Base-by-base conservation (phyloP, 768 basidiomycete species). In the Leccinum truebloodii region DNA sequence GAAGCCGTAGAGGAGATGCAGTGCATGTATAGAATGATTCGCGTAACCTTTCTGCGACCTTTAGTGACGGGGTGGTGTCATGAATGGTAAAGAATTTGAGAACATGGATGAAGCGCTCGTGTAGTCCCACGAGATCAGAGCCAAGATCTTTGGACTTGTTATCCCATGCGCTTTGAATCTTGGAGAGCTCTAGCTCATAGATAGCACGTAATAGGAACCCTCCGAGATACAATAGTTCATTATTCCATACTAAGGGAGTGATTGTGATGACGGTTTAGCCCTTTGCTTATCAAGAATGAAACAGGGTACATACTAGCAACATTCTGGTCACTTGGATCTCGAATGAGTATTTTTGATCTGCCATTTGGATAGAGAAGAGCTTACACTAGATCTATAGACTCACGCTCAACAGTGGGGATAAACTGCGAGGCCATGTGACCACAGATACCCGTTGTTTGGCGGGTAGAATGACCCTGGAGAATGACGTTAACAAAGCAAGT, bases 11-110 rank as follows among this genome's bases (percentile, higher is more conserved):
- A 34, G 52, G 52, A 20, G 2, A 14, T 16, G 10, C 2, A 8
- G 80, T 78, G 63, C 88, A 90, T 0, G 78, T 71, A 72, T 94
- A 97, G 76, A 97, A 97, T 2, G 89, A 85, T 1, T 79, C 74
- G 68, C 91, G 87, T 57, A 95, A 80, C n/a, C 83, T 72, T 14
- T 73, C 75, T 0, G 91, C 86, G 22, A 97, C 91, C 41, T 88
- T 83, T 1, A 2, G 46, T 5, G 46, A 92, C 1, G 95, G 95
- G 0, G 94, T 94, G 50, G 63, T 61, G 32, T 28, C n/a, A 16
- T 37, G 18, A n/a, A 64, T 54, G 2, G 57, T 35, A 37, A 64
- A 64, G 55, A 64, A 64, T 37, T 58, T 54, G 39, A 64, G 55
- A 14, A 64, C 20, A 7, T 61, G 54, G 3, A 56, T 26, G 32